Conservation (phyloP, 345 rosid genomes). For the Citrus australasica region DNA sequence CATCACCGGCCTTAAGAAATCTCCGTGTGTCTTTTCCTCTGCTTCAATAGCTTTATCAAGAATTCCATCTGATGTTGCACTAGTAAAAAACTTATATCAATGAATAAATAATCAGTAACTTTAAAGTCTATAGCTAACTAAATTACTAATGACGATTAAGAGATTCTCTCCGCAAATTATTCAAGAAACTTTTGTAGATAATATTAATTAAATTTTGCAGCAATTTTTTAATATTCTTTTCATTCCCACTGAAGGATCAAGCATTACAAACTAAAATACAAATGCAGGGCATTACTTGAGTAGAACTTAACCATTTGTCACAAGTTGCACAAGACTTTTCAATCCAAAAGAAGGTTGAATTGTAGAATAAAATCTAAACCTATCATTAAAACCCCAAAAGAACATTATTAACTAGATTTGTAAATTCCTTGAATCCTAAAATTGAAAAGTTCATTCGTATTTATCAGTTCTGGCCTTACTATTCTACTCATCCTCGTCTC, state of each 20-base stretch:
- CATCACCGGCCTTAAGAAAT: slow-evolving; percentile 82
- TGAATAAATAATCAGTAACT: background rate
- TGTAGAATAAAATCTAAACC: background rate
- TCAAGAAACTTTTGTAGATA: background rate
- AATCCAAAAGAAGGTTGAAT: background rate
- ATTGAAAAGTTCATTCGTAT: background rate
- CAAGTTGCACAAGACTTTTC: background rate
- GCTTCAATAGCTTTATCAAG: slow-evolving; percentile 74
- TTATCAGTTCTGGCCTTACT: too few species aligned
- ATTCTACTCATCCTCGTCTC: too few species aligned
- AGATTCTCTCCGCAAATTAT: background rate
- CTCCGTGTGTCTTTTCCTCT: slow-evolving; percentile 62
- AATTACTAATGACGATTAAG: background rate
- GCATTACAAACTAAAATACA: background rate
- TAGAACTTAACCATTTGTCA: background rate
- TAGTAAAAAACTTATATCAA: slow-evolving; percentile 18
- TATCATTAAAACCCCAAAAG: background rate
- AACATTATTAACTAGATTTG: background rate
- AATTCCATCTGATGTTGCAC: slow-evolving; percentile 49
- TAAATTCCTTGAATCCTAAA: background rate
- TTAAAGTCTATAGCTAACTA: background rate
- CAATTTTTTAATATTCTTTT: background rate
- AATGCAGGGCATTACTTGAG: background rate
- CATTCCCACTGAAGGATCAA: background rate
- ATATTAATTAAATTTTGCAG: background rate